Evolutionary conservation across 2,329 filamentous ascomycete species (phyloP).

Genomic region (Pseudocercospora macadamiae): DNA sequence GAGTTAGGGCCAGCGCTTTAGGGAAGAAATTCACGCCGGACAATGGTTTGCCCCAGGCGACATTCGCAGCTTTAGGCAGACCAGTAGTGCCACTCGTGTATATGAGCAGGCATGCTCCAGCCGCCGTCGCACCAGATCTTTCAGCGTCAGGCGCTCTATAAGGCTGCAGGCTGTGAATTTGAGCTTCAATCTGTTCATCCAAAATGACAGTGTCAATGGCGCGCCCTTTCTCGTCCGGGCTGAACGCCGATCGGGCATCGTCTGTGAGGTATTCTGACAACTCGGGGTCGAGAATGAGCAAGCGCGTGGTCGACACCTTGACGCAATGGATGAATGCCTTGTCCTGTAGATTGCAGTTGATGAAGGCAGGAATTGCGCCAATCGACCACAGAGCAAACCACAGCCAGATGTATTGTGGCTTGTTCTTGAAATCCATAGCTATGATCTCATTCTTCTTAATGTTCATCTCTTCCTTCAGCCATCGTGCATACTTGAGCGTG

Average conservation of each 20-base stretch:
- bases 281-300: slow-evolving; percentile 70
- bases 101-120: slow-evolving; percentile 71
- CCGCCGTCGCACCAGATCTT: slow-evolving; percentile 32
- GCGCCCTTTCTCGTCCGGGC: slow-evolving; percentile 45
- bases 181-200: slow-evolving; percentile 61
- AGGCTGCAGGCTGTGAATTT: slow-evolving; percentile 32
- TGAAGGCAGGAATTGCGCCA: slow-evolving; percentile 79
- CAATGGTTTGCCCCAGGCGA: slow-evolving; percentile 39
- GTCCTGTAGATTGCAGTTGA: slow-evolving; percentile 82
- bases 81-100: slow-evolving; percentile 87
- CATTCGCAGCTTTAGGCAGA: slow-evolving; percentile 64
- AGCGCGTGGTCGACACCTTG: slow-evolving; percentile 64
- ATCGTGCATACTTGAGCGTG: slow-evolving; percentile 72
- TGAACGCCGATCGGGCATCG: slow-evolving; percentile 51
- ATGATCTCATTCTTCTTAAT: slow-evolving; percentile 75
- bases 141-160: slow-evolving; percentile 38
- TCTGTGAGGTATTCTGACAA: slow-evolving; percentile 61
- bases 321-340: slow-evolving; percentile 75
- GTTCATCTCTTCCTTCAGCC: slow-evolving; percentile 67
- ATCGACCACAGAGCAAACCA: slow-evolving; percentile 80
- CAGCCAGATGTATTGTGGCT: slow-evolving; percentile 74
- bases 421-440: slow-evolving; percentile 80
- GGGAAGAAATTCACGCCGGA: slow-evolving; percentile 32
- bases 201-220: slow-evolving; percentile 65
- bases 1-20: slow-evolving; percentile 62